Evolutionary conservation across 345 rosid species (phyloP).

Genomic region (Populus pruinosa): DNA sequence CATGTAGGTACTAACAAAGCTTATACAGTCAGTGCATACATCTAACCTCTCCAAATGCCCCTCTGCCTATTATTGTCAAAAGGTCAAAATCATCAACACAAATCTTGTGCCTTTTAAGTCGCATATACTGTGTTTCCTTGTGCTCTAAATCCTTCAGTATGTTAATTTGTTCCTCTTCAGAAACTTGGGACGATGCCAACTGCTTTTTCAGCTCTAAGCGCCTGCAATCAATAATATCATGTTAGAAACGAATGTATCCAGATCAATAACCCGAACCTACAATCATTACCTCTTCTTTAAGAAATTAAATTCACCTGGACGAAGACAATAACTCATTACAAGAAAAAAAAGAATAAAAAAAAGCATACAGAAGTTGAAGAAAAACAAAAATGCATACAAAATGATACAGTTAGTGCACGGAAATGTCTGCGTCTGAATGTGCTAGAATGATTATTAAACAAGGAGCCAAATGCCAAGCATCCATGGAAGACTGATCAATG

Average conservation of each 20-base stretch:
- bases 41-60: conserved; percentile 95
- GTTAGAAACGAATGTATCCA: conserved; percentile 11
- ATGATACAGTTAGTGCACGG: neutral
- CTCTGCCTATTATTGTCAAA: conserved; percentile 79
- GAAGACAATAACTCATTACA: neutral
- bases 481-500: neutral
- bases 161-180: conserved; percentile 70
- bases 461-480: neutral
- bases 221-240: conserved; percentile 36
- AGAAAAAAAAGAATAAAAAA: neutral
- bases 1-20: neutral
- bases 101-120: conserved; percentile 76
- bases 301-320: neutral
- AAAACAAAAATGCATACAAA: neutral
- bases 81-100: conserved; percentile 85
- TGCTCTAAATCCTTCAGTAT: conserved; percentile 75
- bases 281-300: neutral
- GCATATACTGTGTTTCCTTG: conserved; percentile 80
- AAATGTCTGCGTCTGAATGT: neutral
- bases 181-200: conserved; percentile 63
- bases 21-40: neutral
- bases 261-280: conserved; percentile 11
- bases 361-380: neutral
- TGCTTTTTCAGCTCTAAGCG: conserved; percentile 61
- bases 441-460: neutral